Evolutionary conservation across 805 yeast species (phyloP).

Genomic region (Trichomonascus vanleenenianus): DNA sequence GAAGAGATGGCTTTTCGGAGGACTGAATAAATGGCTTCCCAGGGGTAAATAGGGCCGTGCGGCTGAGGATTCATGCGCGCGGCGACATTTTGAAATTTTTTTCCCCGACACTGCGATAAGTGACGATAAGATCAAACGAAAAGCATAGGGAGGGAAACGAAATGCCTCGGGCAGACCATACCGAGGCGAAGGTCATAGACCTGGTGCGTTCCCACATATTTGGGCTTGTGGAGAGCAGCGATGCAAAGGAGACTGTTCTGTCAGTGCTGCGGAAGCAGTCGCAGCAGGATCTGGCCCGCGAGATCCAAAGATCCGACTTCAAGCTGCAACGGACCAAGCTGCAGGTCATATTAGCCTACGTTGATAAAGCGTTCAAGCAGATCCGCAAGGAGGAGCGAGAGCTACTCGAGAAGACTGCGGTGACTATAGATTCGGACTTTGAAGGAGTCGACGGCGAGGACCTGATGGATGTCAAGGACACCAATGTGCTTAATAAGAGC

Average conservation of each 20-base stretch:
- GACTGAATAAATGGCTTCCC: too few species aligned
- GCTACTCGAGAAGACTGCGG: conserved; percentile 26
- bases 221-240: too few species aligned
- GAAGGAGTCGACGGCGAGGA: conserved; percentile 35
- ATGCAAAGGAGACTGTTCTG: conserved; percentile 17
- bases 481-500: conserved; percentile 66
- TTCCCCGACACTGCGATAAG: too few species aligned
- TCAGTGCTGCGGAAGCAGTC: conserved; percentile 35
- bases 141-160: too few species aligned
- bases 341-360: conserved; percentile 50
- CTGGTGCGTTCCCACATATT: too few species aligned
- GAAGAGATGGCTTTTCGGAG: too few species aligned
- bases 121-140: too few species aligned
- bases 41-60: too few species aligned
- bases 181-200: too few species aligned
- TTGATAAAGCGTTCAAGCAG: conserved; percentile 49
- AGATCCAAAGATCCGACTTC: conserved; percentile 28
- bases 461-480: conserved; percentile 51
- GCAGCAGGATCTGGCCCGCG: conserved; percentile 26
- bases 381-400: conserved; percentile 61
- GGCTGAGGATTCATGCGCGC: too few species aligned
- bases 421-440: conserved; percentile 32
- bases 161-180: too few species aligned
- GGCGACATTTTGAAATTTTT: too few species aligned
- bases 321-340: conserved; percentile 65